Conservation (phyloP, 2,329 filamentous ascomycete genomes). For the Fusarium sacchari region DNA sequence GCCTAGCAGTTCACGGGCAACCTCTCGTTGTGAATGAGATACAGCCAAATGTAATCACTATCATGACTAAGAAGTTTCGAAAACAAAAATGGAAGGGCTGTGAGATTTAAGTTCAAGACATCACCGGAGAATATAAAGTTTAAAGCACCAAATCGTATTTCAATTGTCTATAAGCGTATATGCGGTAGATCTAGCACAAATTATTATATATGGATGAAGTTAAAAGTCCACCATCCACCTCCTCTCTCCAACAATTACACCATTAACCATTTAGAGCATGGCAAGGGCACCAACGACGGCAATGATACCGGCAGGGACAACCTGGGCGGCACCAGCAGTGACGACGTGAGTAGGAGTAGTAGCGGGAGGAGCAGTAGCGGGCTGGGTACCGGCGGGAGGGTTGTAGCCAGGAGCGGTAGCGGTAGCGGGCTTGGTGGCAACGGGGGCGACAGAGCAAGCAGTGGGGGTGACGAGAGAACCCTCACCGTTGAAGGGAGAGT, state of each 20-base stretch:
- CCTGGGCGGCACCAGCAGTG: conserved; percentile 32
- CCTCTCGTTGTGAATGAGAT: fast-evolving
- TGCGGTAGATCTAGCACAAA: neutral
- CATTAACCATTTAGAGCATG: conserved; percentile 33
- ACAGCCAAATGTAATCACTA: fast-evolving
- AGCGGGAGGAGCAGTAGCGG: conserved; percentile 6
- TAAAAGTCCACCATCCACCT: neutral
- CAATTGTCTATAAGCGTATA: neutral
- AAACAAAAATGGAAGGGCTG: fast-evolving
- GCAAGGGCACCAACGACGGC: conserved; percentile 41
- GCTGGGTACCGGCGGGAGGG: neutral
- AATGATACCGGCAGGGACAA: conserved; percentile 36
- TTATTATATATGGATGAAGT: neutral
- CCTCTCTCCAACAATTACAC: neutral
- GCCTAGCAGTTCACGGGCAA: fast-evolving
- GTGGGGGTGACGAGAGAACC: conserved; percentile 28
- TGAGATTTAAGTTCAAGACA: fast-evolving
- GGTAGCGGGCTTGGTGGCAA: conserved; percentile 10
- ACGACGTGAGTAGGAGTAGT: conserved; percentile 10
- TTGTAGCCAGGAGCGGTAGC: neutral
- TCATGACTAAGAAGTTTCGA: fast-evolving
- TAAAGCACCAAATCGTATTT: neutral
- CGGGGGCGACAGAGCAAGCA: conserved; percentile 30
- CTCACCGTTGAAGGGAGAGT: conserved; percentile 11
- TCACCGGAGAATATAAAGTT: fast-evolving